Percentiles rank a stretch among this genome's conserved stretches.
phyloP scores from a whole-genome alignment of 257 asterid genomes.

The Lycium barbarum region DNA sequence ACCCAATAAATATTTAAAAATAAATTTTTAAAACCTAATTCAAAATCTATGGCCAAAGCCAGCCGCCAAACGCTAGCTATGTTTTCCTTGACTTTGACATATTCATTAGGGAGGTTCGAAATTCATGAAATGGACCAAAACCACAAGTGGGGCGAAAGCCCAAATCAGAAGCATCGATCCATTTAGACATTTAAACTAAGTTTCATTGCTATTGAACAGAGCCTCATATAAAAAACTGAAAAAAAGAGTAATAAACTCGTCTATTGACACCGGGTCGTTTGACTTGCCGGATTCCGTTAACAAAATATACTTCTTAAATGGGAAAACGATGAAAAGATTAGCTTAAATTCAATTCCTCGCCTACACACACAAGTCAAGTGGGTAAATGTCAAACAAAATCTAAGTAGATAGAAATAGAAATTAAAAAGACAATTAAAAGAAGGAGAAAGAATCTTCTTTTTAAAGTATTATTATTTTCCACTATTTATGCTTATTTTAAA shows the following conservation, averaged over 20 bases:
- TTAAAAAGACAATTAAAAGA: neutral
- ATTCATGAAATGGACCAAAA: neutral
- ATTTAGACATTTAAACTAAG: neutral
- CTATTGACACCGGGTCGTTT: neutral
- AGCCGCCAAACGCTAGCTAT: no score
- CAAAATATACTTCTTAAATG: neutral
- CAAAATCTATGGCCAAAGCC: no score
- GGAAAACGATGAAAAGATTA: neutral
- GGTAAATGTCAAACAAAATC: conserved; percentile 3
- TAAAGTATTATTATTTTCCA: neutral
- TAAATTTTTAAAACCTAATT: no score
- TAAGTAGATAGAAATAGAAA: neutral
- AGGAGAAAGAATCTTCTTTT: conserved; percentile 20
- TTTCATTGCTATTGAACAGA: no score
- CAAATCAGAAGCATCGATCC: neutral
- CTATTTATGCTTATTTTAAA: neutral
- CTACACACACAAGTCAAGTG: neutral
- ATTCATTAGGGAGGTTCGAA: neutral
- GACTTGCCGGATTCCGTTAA: neutral
- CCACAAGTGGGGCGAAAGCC: neutral
- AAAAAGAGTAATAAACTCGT: neutral
- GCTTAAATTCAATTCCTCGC: neutral
- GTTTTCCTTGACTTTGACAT: neutral
- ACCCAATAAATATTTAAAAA: no score
- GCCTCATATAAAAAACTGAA: neutral